phyloP scores from a whole-genome alignment of 306 rosid species.

The Quercus agrifolia region DNA sequence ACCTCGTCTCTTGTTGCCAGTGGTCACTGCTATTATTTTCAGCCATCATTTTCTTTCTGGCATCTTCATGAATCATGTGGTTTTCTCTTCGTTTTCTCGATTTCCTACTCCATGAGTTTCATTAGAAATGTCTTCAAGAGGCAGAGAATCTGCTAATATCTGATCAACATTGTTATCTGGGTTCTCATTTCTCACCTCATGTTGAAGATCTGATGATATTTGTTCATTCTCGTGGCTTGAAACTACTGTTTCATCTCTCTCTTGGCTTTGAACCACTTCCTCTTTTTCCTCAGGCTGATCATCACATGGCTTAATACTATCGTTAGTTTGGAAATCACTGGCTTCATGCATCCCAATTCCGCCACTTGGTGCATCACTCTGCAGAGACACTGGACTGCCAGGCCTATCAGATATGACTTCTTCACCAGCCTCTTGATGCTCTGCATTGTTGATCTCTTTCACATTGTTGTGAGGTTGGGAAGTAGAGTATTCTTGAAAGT shows the following conservation, averaged over 20 bases:
- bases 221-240: conserved; percentile 30
- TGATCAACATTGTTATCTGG: conserved; percentile 15
- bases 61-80: conserved; percentile 12
- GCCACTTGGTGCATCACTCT: neutral
- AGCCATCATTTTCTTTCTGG: conserved; percentile 12
- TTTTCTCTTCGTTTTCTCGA: neutral
- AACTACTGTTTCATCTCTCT: conserved; percentile 20
- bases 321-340: conserved; percentile 17
- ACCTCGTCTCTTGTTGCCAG: neutral
- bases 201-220: conserved; percentile 23
- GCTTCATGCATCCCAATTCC: conserved; percentile 10
- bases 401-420: conserved; percentile 10
- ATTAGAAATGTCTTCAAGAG: conserved; percentile 8
- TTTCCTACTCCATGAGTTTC: conserved; percentile 17
- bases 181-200: conserved; percentile 11
- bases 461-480: conserved; percentile 22
- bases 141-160: conserved; percentile 15
- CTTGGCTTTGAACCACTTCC: conserved; percentile 27
- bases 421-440: conserved; percentile 22
- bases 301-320: conserved; percentile 1
- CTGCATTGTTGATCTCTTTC: neutral
- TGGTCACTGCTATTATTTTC: conserved; percentile 23
- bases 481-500: conserved; percentile 30
- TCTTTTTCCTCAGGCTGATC: conserved; percentile 23
- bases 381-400: conserved; percentile 8